A percentile compares a stretch with the other conserved stretches of the same genome.
phyloP scores from a whole-genome alignment of 2,329 filamentous ascomycete genomes.

The Rutstroemia sp. region DNA sequence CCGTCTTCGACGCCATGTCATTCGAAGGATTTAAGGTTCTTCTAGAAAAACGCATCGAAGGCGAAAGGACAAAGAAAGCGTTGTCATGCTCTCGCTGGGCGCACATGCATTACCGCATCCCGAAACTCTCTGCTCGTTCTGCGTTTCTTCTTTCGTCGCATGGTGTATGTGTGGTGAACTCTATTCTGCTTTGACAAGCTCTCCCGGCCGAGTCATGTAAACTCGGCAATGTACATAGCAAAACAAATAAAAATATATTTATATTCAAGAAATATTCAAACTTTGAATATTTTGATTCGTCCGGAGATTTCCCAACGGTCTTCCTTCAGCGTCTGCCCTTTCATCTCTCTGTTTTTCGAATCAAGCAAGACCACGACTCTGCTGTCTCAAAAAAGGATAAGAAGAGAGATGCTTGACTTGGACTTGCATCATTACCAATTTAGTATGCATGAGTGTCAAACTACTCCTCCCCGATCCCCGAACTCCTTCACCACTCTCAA shows the following conservation, averaged over 20 bases:
- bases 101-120: no score
- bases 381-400: not conserved
- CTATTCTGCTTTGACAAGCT: not conserved
- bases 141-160: no score
- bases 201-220: not conserved
- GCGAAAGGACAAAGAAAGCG: no score
- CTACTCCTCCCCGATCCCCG: not conserved
- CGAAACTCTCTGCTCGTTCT: no score
- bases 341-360: not conserved
- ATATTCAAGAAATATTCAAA: not conserved
- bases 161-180: no score
- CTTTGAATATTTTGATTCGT: conserved; percentile 8
- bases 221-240: no score
- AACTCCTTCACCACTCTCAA: not conserved
- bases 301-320: not conserved
- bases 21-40: no score
- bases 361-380: conserved; percentile 4
- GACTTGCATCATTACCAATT: not conserved
- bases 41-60: no score
- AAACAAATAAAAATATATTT: not conserved
- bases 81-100: no score
- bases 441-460: not conserved
- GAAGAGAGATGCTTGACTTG: not conserved
- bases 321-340: not conserved
- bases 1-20: no score